Conservation (phyloP, 805 yeast species). For the Tetrapisispora phaffii region DNA sequence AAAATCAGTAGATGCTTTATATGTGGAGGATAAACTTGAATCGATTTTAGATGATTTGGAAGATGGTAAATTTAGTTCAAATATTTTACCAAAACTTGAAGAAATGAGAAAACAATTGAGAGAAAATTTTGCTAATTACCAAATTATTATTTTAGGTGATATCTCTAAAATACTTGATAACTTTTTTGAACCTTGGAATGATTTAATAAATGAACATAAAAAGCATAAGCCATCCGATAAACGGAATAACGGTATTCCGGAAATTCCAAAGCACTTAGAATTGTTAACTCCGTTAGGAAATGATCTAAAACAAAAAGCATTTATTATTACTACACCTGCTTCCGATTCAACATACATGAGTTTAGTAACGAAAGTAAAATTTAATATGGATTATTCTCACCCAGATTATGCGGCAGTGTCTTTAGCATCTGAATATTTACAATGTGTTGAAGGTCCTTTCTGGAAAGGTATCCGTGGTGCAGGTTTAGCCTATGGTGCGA, state of each 20-base stretch:
- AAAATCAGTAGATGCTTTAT: conserved; percentile 55
- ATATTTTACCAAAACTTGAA: conserved; percentile 27
- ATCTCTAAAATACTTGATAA: conserved; percentile 34
- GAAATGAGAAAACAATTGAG: conserved; percentile 44
- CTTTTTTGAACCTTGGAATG: conserved; percentile 21
- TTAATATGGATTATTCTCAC: conserved; percentile 32
- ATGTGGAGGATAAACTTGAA: conserved; percentile 49
- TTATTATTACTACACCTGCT: conserved; percentile 65
- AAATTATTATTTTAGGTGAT: conserved; percentile 66
- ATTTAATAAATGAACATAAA: conserved; percentile 12
- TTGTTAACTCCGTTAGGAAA: conserved; percentile 49
- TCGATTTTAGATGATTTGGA: conserved; percentile 41
- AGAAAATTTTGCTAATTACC: conserved; percentile 45
- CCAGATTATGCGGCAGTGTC: conserved; percentile 61
- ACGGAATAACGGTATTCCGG: conserved; percentile 13
- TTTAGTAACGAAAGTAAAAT: conserved; percentile 50
- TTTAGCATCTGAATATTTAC: conserved; percentile 65
- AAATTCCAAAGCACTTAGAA: conserved; percentile 44
- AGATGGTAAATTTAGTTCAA: conserved; percentile 39
- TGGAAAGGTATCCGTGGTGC: conserved; percentile 95
- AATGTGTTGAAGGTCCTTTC: conserved; percentile 90
- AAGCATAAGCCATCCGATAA: background rate
- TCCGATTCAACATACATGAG: conserved; percentile 71
- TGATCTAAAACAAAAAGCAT: conserved; percentile 42
- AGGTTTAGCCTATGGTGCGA: conserved; percentile 88